Base-by-base conservation (phyloP, 768 basidiomycete genomes). In the Suillus subaureus region DNA sequence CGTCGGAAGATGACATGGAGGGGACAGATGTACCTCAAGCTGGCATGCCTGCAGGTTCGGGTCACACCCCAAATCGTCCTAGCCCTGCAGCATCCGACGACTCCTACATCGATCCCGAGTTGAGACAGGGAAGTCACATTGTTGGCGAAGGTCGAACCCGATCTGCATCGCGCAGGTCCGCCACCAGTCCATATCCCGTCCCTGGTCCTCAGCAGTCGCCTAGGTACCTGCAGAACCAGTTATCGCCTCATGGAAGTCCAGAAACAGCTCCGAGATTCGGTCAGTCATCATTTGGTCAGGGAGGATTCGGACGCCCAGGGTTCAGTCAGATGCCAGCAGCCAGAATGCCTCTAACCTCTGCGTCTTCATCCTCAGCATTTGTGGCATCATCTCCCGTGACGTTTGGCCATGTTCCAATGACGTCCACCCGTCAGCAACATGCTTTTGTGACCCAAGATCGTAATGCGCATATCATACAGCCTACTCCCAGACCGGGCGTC, bases 71-170 rank as follows among this genome's bases (percentile, higher is more conserved):
- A 13, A 35, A 37, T 66, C 43, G 58, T 31, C 65, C 62, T 15
- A 64, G 68, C 12, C 31, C 62, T 12, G 63, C 58, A 12, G 51
- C 64, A 7, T 61, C 70, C n/a, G 80, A 81, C 2, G 81, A 81
- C 15, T 66, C 69, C 0, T 71, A 74, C 42, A 81, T 82, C 61
- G 81, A 81, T 31, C 79, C 79, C 13, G 74, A 74, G 23, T 65
- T 77, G 40, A 74, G 79, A 23, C 68, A 62, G 8, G 73, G 72
- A 43, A 77, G 79, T 18, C 78, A 82, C 61, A 64, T 75, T 26
- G 81, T 79, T 21, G 79, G 78, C 6, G 75, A 76, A 58, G 73
- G 74, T 28, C 73, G 76, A n/a, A 57, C 71, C 26, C 73, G 77
- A n/a, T 64, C 74, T 16, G n/a, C 61, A 8, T 57, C 70, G 23